These are phyloP conservation scores for Pyricularia pennisetigena DNA, from an alignment of 2,329 filamentous ascomycete species.

Conservation along the genomic window DNA sequence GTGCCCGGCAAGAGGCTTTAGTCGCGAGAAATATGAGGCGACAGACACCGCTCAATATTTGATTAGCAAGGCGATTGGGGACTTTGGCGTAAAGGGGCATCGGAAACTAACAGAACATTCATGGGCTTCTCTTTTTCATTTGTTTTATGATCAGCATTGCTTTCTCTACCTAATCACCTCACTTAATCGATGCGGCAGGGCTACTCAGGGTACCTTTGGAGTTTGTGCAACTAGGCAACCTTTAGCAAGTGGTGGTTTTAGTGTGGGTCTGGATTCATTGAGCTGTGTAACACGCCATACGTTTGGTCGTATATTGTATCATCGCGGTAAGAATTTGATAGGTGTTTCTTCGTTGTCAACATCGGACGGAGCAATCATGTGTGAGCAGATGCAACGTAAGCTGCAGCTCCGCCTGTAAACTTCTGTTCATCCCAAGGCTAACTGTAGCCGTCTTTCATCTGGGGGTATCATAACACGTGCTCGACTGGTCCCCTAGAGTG, in stretches of 20 bases:
- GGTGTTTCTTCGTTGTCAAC: not conserved
- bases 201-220: not conserved
- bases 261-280: not conserved
- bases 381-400: not conserved
- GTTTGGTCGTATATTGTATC: not conserved
- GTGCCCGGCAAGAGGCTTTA: constrained; percentile 80
- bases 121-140: not conserved
- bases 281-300: not conserved
- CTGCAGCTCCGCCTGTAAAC: not conserved
- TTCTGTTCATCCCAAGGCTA: not conserved
- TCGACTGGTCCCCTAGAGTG: not conserved
- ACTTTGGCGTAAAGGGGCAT: constrained; percentile 1
- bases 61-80: constrained; percentile 1
- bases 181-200: not conserved
- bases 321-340: not conserved
- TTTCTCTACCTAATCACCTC: not conserved
- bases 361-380: not conserved
- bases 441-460: not conserved
- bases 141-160: not conserved
- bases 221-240: not conserved
- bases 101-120: not conserved
- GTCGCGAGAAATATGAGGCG: not conserved
- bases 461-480: not conserved
- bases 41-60: not conserved
- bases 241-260: not conserved